Conservation (phyloP, 2,329 filamentous ascomycete species). For the Aspergillus sp. region DNA sequence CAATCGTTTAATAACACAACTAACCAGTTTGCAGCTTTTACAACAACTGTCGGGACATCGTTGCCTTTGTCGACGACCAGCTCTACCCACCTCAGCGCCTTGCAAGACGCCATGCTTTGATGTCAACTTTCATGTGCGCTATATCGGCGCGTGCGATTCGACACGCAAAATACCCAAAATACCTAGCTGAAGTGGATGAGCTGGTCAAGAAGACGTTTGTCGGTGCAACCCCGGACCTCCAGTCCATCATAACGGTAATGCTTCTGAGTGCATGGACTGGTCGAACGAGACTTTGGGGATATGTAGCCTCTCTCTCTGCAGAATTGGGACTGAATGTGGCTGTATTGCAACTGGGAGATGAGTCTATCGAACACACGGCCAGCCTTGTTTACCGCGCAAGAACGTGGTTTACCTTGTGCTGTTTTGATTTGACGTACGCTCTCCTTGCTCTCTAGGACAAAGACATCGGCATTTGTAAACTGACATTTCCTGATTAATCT, state of each 20-base stretch:
- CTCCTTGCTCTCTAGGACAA: too few species aligned
- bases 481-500: too few species aligned
- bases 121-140: too few species aligned
- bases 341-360: too few species aligned
- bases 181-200: neutral
- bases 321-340: too few species aligned
- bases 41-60: neutral
- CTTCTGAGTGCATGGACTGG: too few species aligned
- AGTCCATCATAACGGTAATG: neutral
- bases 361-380: neutral
- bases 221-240: neutral
- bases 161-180: neutral
- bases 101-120: neutral
- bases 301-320: too few species aligned
- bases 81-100: neutral
- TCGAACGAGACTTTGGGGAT: too few species aligned
- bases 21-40: neutral
- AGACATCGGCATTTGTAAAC: too few species aligned
- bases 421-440: constrained; percentile 5
- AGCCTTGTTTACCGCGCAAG: neutral
- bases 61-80: constrained; percentile 3
- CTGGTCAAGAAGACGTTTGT: neutral
- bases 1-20: too few species aligned
- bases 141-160: too few species aligned
- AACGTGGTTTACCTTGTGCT: constrained; percentile 6